A percentile compares a stretch with the other conserved stretches of the same genome.
Conservation (phyloP, 2,329 filamentous ascomycete species). For the Bipolaris sorokiniana region DNA sequence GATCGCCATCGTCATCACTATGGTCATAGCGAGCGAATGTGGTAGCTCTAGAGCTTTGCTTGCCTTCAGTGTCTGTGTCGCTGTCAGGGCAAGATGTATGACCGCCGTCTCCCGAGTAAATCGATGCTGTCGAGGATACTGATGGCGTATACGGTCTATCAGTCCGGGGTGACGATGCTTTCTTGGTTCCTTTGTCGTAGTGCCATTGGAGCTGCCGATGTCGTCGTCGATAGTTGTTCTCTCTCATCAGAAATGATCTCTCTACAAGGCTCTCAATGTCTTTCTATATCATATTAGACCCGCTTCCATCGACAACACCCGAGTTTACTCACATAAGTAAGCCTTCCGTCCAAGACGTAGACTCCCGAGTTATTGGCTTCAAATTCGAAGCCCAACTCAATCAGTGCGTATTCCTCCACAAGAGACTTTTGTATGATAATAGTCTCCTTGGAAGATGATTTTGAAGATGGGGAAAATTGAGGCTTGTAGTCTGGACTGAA, state of each 20-base stretch:
- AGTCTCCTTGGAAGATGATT: not conserved
- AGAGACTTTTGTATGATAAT: constrained; percentile 6
- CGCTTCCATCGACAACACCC: not conserved
- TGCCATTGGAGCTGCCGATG: constrained; percentile 7
- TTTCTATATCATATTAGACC: not conserved
- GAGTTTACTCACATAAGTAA: not conserved
- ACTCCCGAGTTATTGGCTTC: not conserved
- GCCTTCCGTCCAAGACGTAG: not conserved
- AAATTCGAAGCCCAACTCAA: not conserved
- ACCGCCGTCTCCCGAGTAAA: not conserved
- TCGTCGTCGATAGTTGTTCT: not conserved
- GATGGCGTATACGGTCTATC: not conserved
- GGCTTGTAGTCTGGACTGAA: constrained; percentile 30
- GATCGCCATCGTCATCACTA: not conserved
- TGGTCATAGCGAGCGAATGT: not conserved
- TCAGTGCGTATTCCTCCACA: constrained; percentile 5
- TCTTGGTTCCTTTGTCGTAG: not conserved
- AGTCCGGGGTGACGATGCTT: not conserved
- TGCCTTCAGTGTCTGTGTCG: not conserved
- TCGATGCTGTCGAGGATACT: not conserved
- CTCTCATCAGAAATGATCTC: constrained; percentile 1
- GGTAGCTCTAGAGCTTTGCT: not conserved
- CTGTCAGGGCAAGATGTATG: not conserved
- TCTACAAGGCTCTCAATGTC: constrained; percentile 3
- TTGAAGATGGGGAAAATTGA: constrained; percentile 15